Evolutionary conservation across 208 protist genomes (phyloP), one percentile per base, ranked within the genome.

Genomic region (Angomonas deanei): DNA sequence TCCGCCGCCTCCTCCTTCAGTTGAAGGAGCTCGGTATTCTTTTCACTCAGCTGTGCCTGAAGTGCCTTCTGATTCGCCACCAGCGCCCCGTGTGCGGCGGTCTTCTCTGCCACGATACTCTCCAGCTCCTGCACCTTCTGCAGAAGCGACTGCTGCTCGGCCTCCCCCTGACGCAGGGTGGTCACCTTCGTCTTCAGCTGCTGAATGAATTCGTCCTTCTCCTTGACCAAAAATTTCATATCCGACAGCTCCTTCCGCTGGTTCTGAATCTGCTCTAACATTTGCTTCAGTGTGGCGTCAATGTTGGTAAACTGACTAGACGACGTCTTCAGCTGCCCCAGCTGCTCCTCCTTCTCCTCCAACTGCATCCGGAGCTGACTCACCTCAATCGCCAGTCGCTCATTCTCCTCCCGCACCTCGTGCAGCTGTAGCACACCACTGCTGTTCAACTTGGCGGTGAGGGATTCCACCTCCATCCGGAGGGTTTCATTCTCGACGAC

Each of bases 1-100:
- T 86, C 80, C 11, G 49, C 59, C 23, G 54, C 64, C 66, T 80
- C 81, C 56, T 88, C 81, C 4, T 75, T 50, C 11, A 88, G 71
- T 64, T 86, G 72, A 0, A 77, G 33, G 21, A 69, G 66, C 13
- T 72, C 23, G 5, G 52, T 59, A 0, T 21, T 63, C 5, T 77
- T 34, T 54, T 79, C 63, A 1, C 68, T 62, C 13, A 88, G 47
- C 42, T 74, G 65, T 24, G 75, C 58, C 39, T 69, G 54, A 28
- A 73, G 66, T 50, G 70, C 42, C 24, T 15, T 6, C 5, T 26
- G 5, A 13, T 50, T 19, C 8, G 42, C 42, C 19, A n/a, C n/a
- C n/a, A n/a, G n/a, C 34, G 34, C 34, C 34, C 15, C 34, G 34
- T 33, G 50, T 11, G 50, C 50, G 26, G 19, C 50, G 19, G 50